Base-by-base conservation (phyloP, 192 early-diverging fungal genomes). In the Coemansia sp. region DNA sequence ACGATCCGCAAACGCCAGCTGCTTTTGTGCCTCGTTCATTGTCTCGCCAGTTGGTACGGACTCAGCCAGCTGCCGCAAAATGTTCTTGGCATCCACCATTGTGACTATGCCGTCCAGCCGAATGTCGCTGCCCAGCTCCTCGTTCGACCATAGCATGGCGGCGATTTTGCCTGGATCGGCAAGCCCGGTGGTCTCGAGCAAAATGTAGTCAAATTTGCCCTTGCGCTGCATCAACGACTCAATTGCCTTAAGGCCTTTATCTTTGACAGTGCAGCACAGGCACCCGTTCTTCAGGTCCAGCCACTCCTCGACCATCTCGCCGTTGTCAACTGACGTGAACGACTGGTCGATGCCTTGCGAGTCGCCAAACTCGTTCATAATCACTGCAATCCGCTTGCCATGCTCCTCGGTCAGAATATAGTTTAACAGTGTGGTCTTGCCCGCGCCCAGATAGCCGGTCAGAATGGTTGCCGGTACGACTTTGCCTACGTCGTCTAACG, bases 331-430 rank as follows among this genome's bases (percentile, higher is more conserved):
- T 26, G 83, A 85, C 19, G 94, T 81, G 51, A 97, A 77, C 36
- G 90, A 82, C 66, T 95, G 92, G 67, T 99, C 97, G 52, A 99
- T 93, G 15, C 90, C 97, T 22, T 89, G 85, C 41, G 87, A 86
- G 58, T 96, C 94, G 36, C 95, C 97, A 83, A 99, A 99, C 79
- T 99, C 97, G 62, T 99, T 99, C 68, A 99, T 80, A 26, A 99
- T 94, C 19, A 99, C 93, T 0, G 97, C 97, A 32, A 99, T 95
- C 17, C 89, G 87, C 65, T 93, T 93, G n/a, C 89, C 85, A 54
- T 97, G 97, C 61, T 88, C 83, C 28, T 83, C 85, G 0, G 83
- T 85, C 35, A 92, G 38, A 21, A 92, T 89, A 64, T 89, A 85
- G 63, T 88, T 94, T 10, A 98, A 76, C 35, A 98, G 64, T 0